Conservation (phyloP, 2,329 filamentous ascomycete species). For the Iodosphaeria phyllophila region DNA sequence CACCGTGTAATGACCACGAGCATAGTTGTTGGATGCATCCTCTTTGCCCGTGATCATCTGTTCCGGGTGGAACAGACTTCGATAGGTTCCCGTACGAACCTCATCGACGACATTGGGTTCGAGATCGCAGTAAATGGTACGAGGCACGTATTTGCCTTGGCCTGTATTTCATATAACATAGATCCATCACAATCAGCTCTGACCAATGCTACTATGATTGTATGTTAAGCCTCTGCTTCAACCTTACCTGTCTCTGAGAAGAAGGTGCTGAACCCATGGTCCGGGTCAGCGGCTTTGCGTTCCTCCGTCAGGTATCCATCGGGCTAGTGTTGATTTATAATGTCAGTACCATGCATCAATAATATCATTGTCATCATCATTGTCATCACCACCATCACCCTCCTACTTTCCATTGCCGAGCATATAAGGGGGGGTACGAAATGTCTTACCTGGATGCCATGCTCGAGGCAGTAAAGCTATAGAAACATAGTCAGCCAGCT, state of each 20-base stretch:
- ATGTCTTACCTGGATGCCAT: slow-evolving; percentile 85
- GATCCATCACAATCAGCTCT: too few species aligned
- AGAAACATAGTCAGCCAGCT: slow-evolving; percentile 5
- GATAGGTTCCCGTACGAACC: slow-evolving; percentile 94
- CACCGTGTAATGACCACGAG: slow-evolving; percentile 98
- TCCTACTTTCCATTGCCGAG: slow-evolving; percentile 2
- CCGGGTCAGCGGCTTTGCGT: slow-evolving; percentile 80
- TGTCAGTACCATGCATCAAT: slow-evolving; percentile 12
- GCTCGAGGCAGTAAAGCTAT: slow-evolving; percentile 98
- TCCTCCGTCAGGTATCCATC: slow-evolving; percentile 98
- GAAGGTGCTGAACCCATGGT: slow-evolving; percentile 99
- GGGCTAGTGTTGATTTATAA: slow-evolving; percentile 40
- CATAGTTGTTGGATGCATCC: slow-evolving; percentile 99
- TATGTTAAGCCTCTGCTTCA: too few species aligned
- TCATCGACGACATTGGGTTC: slow-evolving; percentile 99
- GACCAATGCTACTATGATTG: too few species aligned
- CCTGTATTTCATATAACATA: slow-evolving; percentile 41
- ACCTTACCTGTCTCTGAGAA: slow-evolving; percentile 93
- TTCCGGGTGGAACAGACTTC: slow-evolving; percentile 94
- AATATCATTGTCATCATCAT: slow-evolving; percentile 2
- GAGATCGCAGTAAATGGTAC: slow-evolving; percentile 98
- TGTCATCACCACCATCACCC: neutral
- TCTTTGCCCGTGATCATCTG: slow-evolving; percentile 99
- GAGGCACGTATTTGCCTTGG: slow-evolving; percentile 96
- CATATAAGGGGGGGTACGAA: slow-evolving; percentile 1